Evolutionary conservation across 2,329 filamentous ascomycete genomes (phyloP), one percentile per base, ranked within the genome.

Genomic region (Fusarium chuoi): DNA sequence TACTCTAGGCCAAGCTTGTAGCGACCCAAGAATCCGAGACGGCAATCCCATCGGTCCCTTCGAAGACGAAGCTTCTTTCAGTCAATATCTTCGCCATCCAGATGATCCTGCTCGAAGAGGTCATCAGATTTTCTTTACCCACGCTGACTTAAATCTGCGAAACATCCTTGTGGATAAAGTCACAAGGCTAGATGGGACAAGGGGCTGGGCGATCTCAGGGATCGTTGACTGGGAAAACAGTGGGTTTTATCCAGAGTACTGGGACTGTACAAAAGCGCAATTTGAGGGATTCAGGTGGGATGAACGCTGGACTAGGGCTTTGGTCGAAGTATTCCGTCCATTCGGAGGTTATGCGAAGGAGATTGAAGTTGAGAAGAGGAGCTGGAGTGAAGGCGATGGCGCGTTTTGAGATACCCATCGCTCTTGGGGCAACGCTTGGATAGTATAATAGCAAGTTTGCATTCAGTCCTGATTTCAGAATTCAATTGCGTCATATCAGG

Each of bases 41-140:
- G 77, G 18, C 26, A 57, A 65, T 0, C 68, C 76, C 1, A 18
- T 78, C 9, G 80, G 79, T 3, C 80, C 79, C 0, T 82, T 80
- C 28, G 26, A 52, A n/a, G 75, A 80, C n/a, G 79, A 82, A 66
- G 75, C 71, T 28, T 65, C 76, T 17, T 83, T 83, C 61, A 82
- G 77, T 65, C 72, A 81, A 57, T n/a, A 67, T 11, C 52, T 82
- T 22, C 63, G 75, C 26, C 78, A 77, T 45, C 57, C 78, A 9
- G 78, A 83, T 42, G 78, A 83, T 6, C 76, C 80, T 15, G 62
- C 61, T 49, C 77, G 78, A 6, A 73, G 56, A 51, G 56, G 60
- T 12, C 68, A 76, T 35, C 17, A 35, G 11, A 61, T 70, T 12
- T 80, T 84, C 1, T 85, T 89, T 65, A 86, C 86, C 4, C 87